These are phyloP conservation scores for Ulvella scutata DNA, from an alignment of 139 green algal genomes.

Conservation along the genomic window DNA sequence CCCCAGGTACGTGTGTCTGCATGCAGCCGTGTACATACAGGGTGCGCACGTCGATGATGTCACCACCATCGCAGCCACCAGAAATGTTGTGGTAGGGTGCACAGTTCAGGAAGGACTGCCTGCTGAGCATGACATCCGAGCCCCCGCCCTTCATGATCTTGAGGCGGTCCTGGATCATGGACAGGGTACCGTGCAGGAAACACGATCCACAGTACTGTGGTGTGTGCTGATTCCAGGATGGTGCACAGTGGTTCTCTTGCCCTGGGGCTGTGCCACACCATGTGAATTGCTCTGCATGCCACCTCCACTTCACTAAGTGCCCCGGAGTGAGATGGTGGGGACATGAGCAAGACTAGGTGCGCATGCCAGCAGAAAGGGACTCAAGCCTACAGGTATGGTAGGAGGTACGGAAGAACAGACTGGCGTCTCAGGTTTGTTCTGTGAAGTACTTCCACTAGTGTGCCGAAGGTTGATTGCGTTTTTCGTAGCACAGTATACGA, in stretches of 20 bases:
- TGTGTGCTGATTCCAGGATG: constrained; percentile 24
- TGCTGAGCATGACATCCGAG: constrained; percentile 27
- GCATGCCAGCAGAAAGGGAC: too few relatives aligned
- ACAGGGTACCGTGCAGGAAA: constrained; percentile 21
- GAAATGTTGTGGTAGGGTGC: constrained; percentile 16
- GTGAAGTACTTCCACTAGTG: too few relatives aligned
- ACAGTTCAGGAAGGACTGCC: constrained; percentile 34
- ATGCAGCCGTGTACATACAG: not conserved
- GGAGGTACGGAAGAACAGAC: too few relatives aligned
- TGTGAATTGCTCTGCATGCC: too few relatives aligned
- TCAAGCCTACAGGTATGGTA: too few relatives aligned
- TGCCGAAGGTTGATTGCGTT: too few relatives aligned
- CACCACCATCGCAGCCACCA: constrained; percentile 28
- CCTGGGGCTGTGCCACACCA: too few relatives aligned
- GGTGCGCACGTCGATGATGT: constrained; percentile 8
- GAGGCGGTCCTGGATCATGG: constrained; percentile 23
- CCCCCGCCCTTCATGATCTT: constrained; percentile 6
- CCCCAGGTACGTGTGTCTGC: not conserved
- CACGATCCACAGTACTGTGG: constrained; percentile 7
- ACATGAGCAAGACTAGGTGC: too few relatives aligned
- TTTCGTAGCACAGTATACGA: too few relatives aligned
- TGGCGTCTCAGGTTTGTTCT: too few relatives aligned
- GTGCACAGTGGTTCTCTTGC: constrained; percentile 20
- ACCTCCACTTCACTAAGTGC: too few relatives aligned
- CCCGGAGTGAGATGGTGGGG: too few relatives aligned